Evolutionary conservation across 106 monocot species (phyloP).

Genomic region (Dendrobium catenatum): DNA sequence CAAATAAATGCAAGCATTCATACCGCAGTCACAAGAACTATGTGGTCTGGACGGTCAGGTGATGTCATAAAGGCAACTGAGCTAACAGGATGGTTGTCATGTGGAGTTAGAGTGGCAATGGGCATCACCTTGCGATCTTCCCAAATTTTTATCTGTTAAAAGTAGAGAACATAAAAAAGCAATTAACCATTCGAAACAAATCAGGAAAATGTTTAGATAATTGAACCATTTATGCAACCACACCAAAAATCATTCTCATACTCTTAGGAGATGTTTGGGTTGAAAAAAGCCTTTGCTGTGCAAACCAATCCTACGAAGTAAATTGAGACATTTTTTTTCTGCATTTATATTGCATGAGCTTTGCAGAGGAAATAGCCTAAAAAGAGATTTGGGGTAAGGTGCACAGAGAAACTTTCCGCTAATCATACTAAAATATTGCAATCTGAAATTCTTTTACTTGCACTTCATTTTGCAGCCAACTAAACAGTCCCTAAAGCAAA

Average conservation of each 20-base stretch:
- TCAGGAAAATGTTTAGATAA: not conserved
- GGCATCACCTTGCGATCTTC: conserved; percentile 70
- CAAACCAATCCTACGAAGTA: not conserved
- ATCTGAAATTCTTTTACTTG: not conserved
- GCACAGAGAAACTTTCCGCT: not conserved
- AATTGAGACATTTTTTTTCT: not conserved
- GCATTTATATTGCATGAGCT: not conserved
- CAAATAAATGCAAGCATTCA: conserved; percentile 8
- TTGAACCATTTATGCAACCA: not conserved
- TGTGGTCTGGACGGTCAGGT: conserved; percentile 80
- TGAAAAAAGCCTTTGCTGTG: not conserved
- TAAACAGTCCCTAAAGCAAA: not conserved
- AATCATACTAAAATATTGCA: not conserved
- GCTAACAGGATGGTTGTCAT: conserved; percentile 86
- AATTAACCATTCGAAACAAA: not conserved
- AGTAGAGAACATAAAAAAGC: not conserved
- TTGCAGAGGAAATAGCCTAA: not conserved
- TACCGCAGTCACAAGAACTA: conserved; percentile 91
- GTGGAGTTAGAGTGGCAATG: conserved; percentile 57
- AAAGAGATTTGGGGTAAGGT: not conserved
- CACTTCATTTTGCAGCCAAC: conserved; percentile 1
- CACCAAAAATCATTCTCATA: not conserved
- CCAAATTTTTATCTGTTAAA: conserved; percentile 91
- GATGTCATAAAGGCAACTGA: conserved; percentile 84
- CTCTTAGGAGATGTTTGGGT: not conserved